phyloP scores from a whole-genome alignment of 805 yeast species.

The Cyberlindnera xishuangbannaensis region DNA sequence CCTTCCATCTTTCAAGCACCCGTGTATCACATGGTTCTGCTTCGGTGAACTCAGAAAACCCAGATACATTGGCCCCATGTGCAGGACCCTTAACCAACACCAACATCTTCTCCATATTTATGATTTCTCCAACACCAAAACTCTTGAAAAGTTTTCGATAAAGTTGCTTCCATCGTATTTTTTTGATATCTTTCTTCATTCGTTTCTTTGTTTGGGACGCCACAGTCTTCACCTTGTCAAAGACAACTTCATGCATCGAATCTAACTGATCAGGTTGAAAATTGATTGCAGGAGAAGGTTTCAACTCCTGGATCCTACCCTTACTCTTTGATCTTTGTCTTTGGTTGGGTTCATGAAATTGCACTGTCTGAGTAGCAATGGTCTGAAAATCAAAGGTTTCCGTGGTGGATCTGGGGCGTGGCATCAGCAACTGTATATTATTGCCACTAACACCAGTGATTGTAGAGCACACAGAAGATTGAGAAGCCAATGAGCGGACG shows the following conservation, averaged over 20 bases:
- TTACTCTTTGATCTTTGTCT: too few species aligned
- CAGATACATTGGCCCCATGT: conserved; percentile 18
- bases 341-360: too few species aligned
- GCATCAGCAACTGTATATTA: too few species aligned
- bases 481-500: too few species aligned
- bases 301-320: too few species aligned
- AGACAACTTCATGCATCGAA: conserved; percentile 15
- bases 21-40: conserved; percentile 47
- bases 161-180: conserved; percentile 15
- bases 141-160: conserved; percentile 26
- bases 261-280: conserved; percentile 8
- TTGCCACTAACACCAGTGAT: too few species aligned
- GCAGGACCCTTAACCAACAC: conserved; percentile 45
- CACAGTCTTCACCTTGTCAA: conserved; percentile 20
- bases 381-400: too few species aligned
- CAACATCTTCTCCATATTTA: conserved; percentile 63
- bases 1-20: conserved; percentile 71
- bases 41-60: conserved; percentile 38
- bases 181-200: conserved; percentile 10
- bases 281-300: conserved; percentile 7
- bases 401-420: too few species aligned
- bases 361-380: too few species aligned
- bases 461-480: too few species aligned
- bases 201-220: conserved; percentile 21
- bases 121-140: conserved; percentile 52